Base-by-base conservation (phyloP, 768 basidiomycete genomes). In the Tephrocybe sp. region DNA sequence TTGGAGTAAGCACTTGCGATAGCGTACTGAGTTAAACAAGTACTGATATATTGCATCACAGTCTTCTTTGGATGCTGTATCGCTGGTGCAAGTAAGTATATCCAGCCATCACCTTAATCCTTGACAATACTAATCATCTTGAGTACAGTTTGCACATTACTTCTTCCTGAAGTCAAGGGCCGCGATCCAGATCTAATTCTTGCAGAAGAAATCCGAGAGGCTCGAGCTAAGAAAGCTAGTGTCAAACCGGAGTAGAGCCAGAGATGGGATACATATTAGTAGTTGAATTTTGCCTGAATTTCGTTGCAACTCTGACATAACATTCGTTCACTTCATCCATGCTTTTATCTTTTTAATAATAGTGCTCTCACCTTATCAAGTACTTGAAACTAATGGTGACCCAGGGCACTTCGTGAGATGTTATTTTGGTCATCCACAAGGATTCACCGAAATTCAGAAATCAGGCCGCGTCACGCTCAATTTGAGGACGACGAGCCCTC, bases 1-100 rank as follows among this genome's bases (percentile, higher is more conserved):
- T 5, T 89, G 88, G 86, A 88, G 86, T 88, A 57, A 52, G 51
- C 56, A 83, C 77, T n/a, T n/a, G n/a, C n/a, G n/a, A n/a, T n/a
- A n/a, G n/a, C n/a, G n/a, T n/a, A n/a, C n/a, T n/a, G n/a, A n/a
- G n/a, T n/a, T n/a, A n/a, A n/a, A n/a, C n/a, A n/a, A n/a, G n/a
- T n/a, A 36, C 35, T 36, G 11, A 36, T 4, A 7, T 23, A 45
- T 19, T 9, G 32, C 10, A 6, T 39, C 5, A 44, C 48, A 86
- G 85, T 88, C 61, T 88, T 87, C 70, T 76, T 87, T 46, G 84
- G 64, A 1, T 85, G 83, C 56, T 83, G 77, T 46, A 62, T 87
- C 42, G 72, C 69, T 0, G 86, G 86, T 11, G 83, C 83, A 5
- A 56, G 57, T 63, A 38, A 31, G 47, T 6, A 48, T 12, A 17